These are phyloP conservation scores for Scytalidium lignicola DNA, from an alignment of 2,329 filamentous ascomycete species.

Conservation along the genomic window DNA sequence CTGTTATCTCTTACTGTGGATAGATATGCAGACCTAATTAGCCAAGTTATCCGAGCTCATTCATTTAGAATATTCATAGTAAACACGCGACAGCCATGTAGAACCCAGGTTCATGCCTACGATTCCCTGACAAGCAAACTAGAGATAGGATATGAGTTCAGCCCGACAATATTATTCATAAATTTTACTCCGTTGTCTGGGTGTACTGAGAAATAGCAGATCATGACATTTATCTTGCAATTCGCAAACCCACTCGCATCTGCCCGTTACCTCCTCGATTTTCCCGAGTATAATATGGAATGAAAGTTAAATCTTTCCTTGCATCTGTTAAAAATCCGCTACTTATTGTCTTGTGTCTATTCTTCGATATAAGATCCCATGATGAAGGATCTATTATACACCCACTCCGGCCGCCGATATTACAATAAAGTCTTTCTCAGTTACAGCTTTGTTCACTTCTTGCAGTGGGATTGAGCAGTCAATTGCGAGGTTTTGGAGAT, in stretches of 20 bases:
- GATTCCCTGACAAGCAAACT: too few relatives aligned
- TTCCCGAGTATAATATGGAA: slow-evolving; percentile 49
- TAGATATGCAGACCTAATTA: too few relatives aligned
- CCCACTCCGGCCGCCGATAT: not conserved
- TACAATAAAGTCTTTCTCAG: not conserved
- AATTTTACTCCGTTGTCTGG: too few relatives aligned
- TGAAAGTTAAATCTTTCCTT: slow-evolving; percentile 35
- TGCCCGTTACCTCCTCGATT: slow-evolving; percentile 47
- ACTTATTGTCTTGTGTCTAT: not conserved
- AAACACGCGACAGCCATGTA: too few relatives aligned
- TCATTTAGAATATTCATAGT: too few relatives aligned
- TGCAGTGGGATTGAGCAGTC: not conserved
- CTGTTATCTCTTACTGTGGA: too few relatives aligned
- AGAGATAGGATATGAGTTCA: too few relatives aligned
- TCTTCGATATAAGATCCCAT: not conserved
- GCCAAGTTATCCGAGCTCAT: too few relatives aligned
- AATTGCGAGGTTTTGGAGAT: slow-evolving; percentile 36
- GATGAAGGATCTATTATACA: not conserved
- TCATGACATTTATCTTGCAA: not conserved
- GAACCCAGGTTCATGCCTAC: too few relatives aligned
- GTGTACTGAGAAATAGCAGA: too few relatives aligned
- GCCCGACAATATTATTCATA: too few relatives aligned
- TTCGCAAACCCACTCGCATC: slow-evolving; percentile 42
- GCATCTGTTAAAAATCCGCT: slow-evolving; percentile 8
- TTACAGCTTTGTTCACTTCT: not conserved